Percentiles rank a stretch among this genome's conserved stretches.
Evolutionary conservation across 208 protist species (phyloP).

Genomic region (Acanthamoeba rhysodes): DNA sequence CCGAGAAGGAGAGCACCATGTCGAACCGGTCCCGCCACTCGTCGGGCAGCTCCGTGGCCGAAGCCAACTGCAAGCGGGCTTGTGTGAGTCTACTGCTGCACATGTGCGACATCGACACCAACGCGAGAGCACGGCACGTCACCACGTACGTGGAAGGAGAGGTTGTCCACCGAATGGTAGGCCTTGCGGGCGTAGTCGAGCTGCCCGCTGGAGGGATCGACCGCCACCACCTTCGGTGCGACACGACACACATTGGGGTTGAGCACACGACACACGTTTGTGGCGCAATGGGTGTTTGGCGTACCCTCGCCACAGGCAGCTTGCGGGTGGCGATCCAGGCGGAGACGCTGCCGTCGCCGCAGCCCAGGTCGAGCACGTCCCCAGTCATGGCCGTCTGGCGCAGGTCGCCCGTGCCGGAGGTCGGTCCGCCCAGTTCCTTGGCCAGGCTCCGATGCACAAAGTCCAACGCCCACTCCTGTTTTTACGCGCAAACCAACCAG

Average conservation of each 20-base stretch:
- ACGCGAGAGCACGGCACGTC: no score
- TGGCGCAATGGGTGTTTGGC: neutral
- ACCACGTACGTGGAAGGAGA: neutral
- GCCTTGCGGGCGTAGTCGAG: neutral
- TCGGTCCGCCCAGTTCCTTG: neutral
- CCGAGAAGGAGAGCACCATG: conserved; percentile 22
- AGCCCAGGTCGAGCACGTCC: neutral
- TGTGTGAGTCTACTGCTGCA: no score
- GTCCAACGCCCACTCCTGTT: neutral
- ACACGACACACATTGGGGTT: no score
- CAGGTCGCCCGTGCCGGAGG: neutral
- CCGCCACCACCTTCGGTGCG: neutral
- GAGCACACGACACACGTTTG: neutral
- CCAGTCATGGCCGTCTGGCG: neutral
- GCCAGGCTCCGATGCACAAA: neutral
- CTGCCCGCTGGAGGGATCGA: neutral
- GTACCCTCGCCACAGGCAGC: neutral
- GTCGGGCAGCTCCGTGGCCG: neutral
- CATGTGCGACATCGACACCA: no score
- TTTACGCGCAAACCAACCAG: no score
- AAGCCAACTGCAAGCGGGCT: neutral
- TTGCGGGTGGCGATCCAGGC: neutral
- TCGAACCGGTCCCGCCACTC: conserved; percentile 1
- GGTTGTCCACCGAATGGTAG: conserved; percentile 4
- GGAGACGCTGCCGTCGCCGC: neutral